These are phyloP conservation scores for Maudiozyma saulgeensis DNA, from an alignment of 805 yeast genomes.

Conservation along the genomic window DNA sequence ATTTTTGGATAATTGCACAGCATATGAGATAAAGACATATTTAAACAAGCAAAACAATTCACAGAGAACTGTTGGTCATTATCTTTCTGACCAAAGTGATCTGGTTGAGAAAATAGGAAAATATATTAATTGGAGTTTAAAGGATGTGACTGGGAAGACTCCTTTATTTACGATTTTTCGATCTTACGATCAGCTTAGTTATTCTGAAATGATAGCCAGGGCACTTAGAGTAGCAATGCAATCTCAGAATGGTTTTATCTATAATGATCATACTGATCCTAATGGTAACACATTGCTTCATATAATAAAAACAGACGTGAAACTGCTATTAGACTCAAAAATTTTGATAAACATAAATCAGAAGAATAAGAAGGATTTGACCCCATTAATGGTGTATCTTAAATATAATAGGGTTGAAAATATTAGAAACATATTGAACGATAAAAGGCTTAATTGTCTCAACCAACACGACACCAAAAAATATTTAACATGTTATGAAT, in stretches of 20 bases:
- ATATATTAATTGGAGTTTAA: slow-evolving; percentile 56
- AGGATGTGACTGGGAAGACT: slow-evolving; percentile 62
- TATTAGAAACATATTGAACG: slow-evolving; percentile 40
- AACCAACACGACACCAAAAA: slow-evolving; percentile 14
- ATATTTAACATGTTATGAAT: slow-evolving; percentile 37
- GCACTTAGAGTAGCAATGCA: slow-evolving; percentile 37
- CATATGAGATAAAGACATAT: slow-evolving; percentile 40
- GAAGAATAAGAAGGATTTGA: slow-evolving; percentile 45
- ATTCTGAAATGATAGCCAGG: slow-evolving; percentile 37
- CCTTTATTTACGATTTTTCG: slow-evolving; percentile 73
- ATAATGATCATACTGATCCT: slow-evolving; percentile 57
- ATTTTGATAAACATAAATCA: slow-evolving; percentile 44
- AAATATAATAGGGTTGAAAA: slow-evolving; percentile 61
- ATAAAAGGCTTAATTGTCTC: slow-evolving; percentile 39
- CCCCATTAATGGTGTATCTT: slow-evolving; percentile 65
- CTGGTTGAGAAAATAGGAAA: slow-evolving; percentile 47
- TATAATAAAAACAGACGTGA: slow-evolving; percentile 45
- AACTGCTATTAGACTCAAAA: slow-evolving; percentile 26
- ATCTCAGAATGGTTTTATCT: slow-evolving; percentile 30
- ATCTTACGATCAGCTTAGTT: slow-evolving; percentile 68
- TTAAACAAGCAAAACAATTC: slow-evolving; percentile 42
- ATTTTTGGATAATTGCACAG: slow-evolving; percentile 34
- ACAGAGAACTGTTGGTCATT: slow-evolving; percentile 64
- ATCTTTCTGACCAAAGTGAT: slow-evolving; percentile 47
- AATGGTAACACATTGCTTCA: slow-evolving; percentile 74